Evolutionary conservation across 2,329 filamentous ascomycete species (phyloP).

Genomic region (Xylaria sp.): DNA sequence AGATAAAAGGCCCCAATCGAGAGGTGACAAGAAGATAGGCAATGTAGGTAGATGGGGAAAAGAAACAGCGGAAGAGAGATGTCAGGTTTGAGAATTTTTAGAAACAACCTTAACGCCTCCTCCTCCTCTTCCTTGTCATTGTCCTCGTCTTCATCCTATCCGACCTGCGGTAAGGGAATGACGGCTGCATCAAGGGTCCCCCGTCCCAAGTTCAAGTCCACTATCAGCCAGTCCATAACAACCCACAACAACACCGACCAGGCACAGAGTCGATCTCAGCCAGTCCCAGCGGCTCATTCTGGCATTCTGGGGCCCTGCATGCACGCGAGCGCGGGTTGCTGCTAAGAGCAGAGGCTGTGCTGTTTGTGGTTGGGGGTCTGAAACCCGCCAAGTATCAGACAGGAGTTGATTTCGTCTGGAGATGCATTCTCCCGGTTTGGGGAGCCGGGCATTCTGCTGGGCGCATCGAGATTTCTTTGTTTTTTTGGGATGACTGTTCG

Average conservation of each 20-base stretch:
- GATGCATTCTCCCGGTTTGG: slow-evolving; percentile 21
- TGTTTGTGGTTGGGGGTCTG: slow-evolving; percentile 20
- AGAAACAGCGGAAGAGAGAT: slow-evolving; percentile 30
- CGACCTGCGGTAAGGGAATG: too few relatives aligned
- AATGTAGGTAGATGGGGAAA: slow-evolving; percentile 20
- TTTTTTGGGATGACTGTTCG: neutral
- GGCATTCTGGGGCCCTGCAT: neutral
- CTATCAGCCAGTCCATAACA: slow-evolving; percentile 5
- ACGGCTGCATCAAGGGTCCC: neutral
- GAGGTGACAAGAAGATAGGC: slow-evolving; percentile 39
- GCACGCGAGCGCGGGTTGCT: slow-evolving; percentile 16
- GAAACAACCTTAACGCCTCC: slow-evolving; percentile 29
- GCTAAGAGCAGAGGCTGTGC: slow-evolving; percentile 63
- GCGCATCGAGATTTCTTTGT: slow-evolving; percentile 4
- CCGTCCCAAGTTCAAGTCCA: neutral
- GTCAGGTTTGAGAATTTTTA: neutral
- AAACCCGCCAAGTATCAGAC: slow-evolving; percentile 31
- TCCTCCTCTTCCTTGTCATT: too few relatives aligned
- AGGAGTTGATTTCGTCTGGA: slow-evolving; percentile 28
- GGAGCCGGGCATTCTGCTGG: neutral
- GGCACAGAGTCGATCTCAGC: slow-evolving; percentile 7
- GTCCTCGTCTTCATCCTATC: too few relatives aligned
- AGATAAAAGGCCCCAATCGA: slow-evolving; percentile 44
- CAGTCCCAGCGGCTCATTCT: slow-evolving; percentile 13
- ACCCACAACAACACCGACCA: neutral